Base-by-base conservation (phyloP, 441 rosid genomes). In the Caryocar brasiliense region DNA sequence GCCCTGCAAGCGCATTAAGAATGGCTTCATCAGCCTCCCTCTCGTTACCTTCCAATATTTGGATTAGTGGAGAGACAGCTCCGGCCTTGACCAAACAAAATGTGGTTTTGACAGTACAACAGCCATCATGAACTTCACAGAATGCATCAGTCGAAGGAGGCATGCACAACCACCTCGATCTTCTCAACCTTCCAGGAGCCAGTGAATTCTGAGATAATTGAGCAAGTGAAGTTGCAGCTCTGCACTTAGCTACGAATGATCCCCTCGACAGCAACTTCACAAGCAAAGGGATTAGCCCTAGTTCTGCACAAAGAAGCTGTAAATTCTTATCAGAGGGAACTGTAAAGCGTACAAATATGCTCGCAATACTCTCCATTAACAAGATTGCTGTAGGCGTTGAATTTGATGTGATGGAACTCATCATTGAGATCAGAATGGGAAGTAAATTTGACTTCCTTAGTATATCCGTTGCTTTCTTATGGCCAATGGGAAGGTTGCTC, bases 41-140 rank as follows among this genome's bases (percentile, higher is more conserved):
- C n/a, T 68, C 80, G 2, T 63, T 24, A 4, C 80, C 77, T 61
- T 68, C 76, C 59, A 76, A 24, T 39, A 64, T 46, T 42, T 61
- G 71, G 59, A 81, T 49, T 47, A 83, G 29, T 8, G 79, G 74
- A 47, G 67, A 18, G 21, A 76, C 20, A 0, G 87, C 87, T 1
- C 76, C 75, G 1, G 88, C 78, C 67, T 81, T 76, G 54, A 81
- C 78, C 56, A 83, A 39, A 63, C 87, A 83, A 41, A 83, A 75
- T 20, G 80, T 78, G 53, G 18, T 73, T 42, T 66, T 83, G 17
- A 69, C 73, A n/a, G 7, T 19, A 62, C 93, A 83, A 23, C 52
- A 46, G 3, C 73, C 71, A n/a, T 73, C 68, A 37, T 83, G 88
- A 38, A 83, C 80, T 54, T 73, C 65, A 23, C 93, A 78, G 33